A percentile compares a stretch with the other conserved stretches of the same genome.
Evolutionary conservation across 2,329 filamentous ascomycete species (phyloP).

Genomic region (Stachybotrys echinatus): DNA sequence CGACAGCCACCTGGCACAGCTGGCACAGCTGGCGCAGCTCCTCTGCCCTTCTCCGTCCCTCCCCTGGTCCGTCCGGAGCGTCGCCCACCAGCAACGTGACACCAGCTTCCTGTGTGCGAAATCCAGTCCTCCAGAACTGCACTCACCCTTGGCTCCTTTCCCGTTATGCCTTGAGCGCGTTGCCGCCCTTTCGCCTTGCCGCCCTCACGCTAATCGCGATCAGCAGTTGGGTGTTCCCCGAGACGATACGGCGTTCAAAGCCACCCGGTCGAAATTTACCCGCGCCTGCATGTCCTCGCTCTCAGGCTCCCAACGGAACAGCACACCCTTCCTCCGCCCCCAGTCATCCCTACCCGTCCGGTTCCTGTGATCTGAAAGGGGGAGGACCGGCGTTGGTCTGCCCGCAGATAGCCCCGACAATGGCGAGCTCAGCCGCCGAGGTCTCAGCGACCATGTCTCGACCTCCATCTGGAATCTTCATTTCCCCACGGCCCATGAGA

Average conservation of each 20-base stretch:
- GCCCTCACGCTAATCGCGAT: background rate
- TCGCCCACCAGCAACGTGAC: background rate
- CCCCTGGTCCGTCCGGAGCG: background rate
- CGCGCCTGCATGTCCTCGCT: background rate
- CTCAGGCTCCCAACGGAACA: background rate
- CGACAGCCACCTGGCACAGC: background rate
- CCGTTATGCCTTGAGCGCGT: background rate
- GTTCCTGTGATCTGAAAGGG: background rate
- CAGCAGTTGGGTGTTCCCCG: background rate
- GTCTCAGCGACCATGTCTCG: constrained; percentile 18
- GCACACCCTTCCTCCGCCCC: background rate
- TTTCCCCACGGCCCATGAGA: constrained; percentile 27
- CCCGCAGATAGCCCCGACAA: constrained; percentile 15
- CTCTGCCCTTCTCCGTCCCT: background rate
- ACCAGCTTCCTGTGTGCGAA: background rate
- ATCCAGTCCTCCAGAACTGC: background rate
- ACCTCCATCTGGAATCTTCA: constrained; percentile 23
- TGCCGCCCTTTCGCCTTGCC: background rate
- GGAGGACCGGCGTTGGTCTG: constrained; percentile 15
- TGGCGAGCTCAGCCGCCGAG: constrained; percentile 20
- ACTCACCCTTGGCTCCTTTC: background rate
- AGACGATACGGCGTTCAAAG: background rate
- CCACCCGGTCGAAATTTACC: background rate
- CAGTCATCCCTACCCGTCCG: background rate
- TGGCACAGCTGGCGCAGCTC: background rate